Conservation (phyloP, 768 basidiomycete genomes). For the Arthromyces matolae region DNA sequence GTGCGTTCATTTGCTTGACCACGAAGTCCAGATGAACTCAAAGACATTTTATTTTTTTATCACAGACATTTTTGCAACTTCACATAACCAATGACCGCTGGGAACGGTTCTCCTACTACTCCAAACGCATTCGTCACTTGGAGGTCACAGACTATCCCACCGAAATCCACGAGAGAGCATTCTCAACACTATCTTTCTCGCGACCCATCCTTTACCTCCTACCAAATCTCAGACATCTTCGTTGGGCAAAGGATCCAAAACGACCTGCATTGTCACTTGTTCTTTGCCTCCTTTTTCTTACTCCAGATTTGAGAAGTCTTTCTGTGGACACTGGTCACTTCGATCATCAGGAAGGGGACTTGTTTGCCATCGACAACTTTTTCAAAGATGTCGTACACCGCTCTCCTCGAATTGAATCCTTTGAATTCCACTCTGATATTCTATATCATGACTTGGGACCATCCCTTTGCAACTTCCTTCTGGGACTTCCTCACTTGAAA, state of each 20-base stretch:
- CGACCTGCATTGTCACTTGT: slow-evolving; percentile 8
- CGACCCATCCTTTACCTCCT: slow-evolving; percentile 12
- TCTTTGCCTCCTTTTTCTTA: slow-evolving; percentile 12
- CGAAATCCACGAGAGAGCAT: slow-evolving; percentile 7
- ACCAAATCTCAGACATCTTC: slow-evolving; percentile 16
- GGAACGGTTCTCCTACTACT: slow-evolving; percentile 19
- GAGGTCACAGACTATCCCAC: slow-evolving; percentile 12
- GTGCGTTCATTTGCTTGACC: slow-evolving; percentile 1
- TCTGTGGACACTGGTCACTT: slow-evolving; percentile 6
- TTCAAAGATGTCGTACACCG: slow-evolving; percentile 11
- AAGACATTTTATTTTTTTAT: no score
- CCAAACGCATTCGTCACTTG: slow-evolving; percentile 20
- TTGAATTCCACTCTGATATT: slow-evolving; percentile 10
- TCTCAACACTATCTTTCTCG: slow-evolving; percentile 9
- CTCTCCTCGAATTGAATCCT: slow-evolving; percentile 9
- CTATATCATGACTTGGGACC: slow-evolving; percentile 10
- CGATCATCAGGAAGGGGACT: slow-evolving; percentile 4
- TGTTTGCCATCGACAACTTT: slow-evolving; percentile 14
- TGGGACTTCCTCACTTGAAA: slow-evolving; percentile 1
- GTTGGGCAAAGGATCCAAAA: slow-evolving; percentile 11
- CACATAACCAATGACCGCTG: slow-evolving; percentile 17
- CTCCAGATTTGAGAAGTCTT: slow-evolving; percentile 10
- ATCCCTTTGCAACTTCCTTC: slow-evolving; percentile 7
- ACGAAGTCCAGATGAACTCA: neutral
- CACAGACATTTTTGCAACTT: slow-evolving; percentile 10